Conservation (phyloP, 257 asterid genomes). For the Primulina tabacum region DNA sequence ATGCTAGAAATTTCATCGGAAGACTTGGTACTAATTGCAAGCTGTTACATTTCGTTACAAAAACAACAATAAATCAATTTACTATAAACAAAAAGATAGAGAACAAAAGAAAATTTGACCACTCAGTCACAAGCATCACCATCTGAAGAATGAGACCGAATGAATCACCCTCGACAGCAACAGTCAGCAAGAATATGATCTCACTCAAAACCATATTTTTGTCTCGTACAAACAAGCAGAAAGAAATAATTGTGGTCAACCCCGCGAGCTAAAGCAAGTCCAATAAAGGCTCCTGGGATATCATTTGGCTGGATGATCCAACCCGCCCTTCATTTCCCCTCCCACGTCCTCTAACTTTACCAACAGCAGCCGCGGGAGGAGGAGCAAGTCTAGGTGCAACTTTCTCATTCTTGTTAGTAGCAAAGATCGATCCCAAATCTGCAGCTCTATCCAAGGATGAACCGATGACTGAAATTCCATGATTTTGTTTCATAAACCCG, state of each 20-base stretch:
- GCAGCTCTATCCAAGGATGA: conserved; percentile 44
- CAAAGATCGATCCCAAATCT: conserved; percentile 76
- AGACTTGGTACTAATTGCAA: not conserved
- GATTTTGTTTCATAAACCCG: conserved; percentile 62
- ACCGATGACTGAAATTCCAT: conserved; percentile 33
- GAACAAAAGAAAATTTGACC: not conserved
- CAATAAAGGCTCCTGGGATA: conserved; percentile 61
- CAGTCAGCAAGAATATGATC: not conserved
- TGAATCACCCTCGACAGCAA: not conserved
- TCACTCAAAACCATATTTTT: too few species aligned
- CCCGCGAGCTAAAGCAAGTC: conserved; percentile 65
- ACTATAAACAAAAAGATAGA: not conserved
- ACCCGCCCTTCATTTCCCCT: conserved; percentile 66
- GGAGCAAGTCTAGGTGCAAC: conserved; percentile 88
- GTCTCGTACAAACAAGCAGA: not conserved
- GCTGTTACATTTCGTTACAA: not conserved
- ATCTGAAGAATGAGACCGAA: not conserved
- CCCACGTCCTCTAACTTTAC: conserved; percentile 89
- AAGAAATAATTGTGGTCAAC: not conserved
- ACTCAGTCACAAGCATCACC: not conserved
- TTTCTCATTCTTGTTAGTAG: conserved; percentile 63
- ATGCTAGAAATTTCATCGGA: not conserved
- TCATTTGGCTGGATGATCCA: conserved; percentile 33
- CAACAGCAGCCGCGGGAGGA: conserved; percentile 76
- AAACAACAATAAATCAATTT: not conserved